Evolutionary conservation across 2,329 filamentous ascomycete species (phyloP).

Genomic region (Pseudocercospora cruenta): DNA sequence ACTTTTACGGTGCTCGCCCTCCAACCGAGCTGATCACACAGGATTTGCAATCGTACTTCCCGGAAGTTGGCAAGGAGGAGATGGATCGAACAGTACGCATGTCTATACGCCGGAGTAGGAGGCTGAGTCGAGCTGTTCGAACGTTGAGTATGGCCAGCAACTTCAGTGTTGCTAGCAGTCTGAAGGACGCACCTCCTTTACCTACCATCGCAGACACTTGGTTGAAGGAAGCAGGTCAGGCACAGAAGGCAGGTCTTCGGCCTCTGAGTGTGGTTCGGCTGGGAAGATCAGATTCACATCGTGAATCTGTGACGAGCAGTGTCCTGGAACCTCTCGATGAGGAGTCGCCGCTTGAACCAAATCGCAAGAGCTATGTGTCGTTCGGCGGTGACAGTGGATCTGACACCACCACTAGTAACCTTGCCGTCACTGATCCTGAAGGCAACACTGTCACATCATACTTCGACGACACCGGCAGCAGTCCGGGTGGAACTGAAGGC

Average conservation of each 20-base stretch:
- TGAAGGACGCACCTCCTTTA: slow-evolving; percentile 91
- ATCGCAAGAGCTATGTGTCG: slow-evolving; percentile 95
- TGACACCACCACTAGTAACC: slow-evolving; percentile 63
- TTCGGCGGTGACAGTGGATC: slow-evolving; percentile 73
- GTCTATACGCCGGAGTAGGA: slow-evolving; percentile 86
- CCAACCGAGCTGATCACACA: slow-evolving; percentile 97
- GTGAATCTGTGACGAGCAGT: slow-evolving; percentile 87
- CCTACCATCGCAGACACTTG: slow-evolving; percentile 94
- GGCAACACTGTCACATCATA: slow-evolving; percentile 74
- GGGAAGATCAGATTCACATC: slow-evolving; percentile 64
- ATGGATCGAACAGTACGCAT: slow-evolving; percentile 94
- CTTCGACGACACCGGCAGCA: slow-evolving; percentile 77
- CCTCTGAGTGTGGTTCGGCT: slow-evolving; percentile 65
- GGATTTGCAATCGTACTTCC: slow-evolving; percentile 95
- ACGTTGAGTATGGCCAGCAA: slow-evolving; percentile 93
- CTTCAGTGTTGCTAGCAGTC: slow-evolving; percentile 86
- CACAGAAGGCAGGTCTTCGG: slow-evolving; percentile 53
- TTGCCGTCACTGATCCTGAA: slow-evolving; percentile 77
- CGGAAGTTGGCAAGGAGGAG: slow-evolving; percentile 88
- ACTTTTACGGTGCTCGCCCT: slow-evolving; percentile 88
- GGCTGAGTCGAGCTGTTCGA: slow-evolving; percentile 89
- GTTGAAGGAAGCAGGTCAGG: slow-evolving; percentile 66
- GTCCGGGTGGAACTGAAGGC: slow-evolving; percentile 56
- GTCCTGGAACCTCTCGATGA: slow-evolving; percentile 89
- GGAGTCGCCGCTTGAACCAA: slow-evolving; percentile 82